Evolutionary conservation across 257 asterid genomes (phyloP).

Genomic region (Solanum arcanum): DNA sequence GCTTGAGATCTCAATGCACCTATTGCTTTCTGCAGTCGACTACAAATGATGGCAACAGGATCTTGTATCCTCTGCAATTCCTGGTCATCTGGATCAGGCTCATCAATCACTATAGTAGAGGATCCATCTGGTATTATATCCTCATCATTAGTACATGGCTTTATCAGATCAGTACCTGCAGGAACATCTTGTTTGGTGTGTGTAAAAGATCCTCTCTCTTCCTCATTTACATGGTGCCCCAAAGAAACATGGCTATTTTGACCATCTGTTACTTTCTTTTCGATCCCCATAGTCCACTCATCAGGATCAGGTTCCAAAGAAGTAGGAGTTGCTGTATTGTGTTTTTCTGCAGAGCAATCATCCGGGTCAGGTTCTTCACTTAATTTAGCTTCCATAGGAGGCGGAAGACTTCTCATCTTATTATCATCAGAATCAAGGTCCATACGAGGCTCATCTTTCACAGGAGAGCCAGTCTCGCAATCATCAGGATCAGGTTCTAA

Average conservation of each 20-base stretch:
- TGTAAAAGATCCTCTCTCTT: not conserved
- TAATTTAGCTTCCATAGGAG: constrained; percentile 5
- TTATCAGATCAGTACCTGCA: constrained; percentile 10
- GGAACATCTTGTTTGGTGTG: constrained; percentile 15
- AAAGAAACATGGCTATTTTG: not conserved
- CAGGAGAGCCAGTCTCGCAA: constrained; percentile 7
- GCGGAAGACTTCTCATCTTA: not conserved
- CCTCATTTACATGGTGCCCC: not conserved
- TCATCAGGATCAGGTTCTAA: constrained; percentile 26
- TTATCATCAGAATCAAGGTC: constrained; percentile 13
- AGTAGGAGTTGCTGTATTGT: not conserved
- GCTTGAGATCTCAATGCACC: constrained; percentile 55
- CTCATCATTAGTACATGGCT: constrained; percentile 17
- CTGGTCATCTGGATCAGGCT: constrained; percentile 49
- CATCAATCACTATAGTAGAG: constrained; percentile 6
- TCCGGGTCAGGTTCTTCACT: constrained; percentile 16
- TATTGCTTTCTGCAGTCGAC: constrained; percentile 58
- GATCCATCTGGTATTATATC: not conserved
- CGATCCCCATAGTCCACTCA: not conserved
- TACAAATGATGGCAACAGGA: constrained; percentile 51
- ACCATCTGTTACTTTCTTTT: constrained; percentile 1
- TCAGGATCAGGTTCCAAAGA: constrained; percentile 21
- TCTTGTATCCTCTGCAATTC: constrained; percentile 77
- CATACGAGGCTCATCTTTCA: constrained; percentile 17
- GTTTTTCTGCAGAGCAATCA: constrained; percentile 9